These are phyloP conservation scores for Amphicarpaea edgeworthii DNA, from an alignment of 306 rosid genomes.

Conservation along the genomic window DNA sequence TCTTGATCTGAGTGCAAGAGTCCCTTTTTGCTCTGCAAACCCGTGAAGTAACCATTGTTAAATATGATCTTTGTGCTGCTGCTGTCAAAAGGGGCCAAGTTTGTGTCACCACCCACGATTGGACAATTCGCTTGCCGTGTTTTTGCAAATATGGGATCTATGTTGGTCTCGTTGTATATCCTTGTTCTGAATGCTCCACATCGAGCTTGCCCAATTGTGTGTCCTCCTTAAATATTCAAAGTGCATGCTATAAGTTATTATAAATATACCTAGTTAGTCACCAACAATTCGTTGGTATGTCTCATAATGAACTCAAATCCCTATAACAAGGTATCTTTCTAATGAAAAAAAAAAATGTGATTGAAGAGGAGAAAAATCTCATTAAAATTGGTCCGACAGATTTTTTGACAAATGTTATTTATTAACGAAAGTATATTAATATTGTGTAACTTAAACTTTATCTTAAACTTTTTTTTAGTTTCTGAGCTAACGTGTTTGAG, in stretches of 20 bases:
- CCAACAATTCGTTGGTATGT: too few relatives aligned
- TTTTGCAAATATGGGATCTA: constrained; percentile 55
- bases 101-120: constrained; percentile 55
- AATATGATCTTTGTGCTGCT: constrained; percentile 45
- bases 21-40: constrained; percentile 56
- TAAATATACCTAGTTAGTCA: too few relatives aligned
- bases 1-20: constrained; percentile 68
- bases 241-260: neutral
- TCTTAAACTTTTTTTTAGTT: too few relatives aligned
- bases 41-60: constrained; percentile 62
- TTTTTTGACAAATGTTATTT: too few relatives aligned
- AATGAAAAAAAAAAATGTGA: too few relatives aligned
- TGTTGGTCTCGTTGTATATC: constrained; percentile 65
- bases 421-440: too few relatives aligned
- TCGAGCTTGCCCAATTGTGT: constrained; percentile 67
- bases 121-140: constrained; percentile 58
- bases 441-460: too few relatives aligned
- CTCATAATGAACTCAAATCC: too few relatives aligned
- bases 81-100: constrained; percentile 55
- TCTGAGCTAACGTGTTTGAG: too few relatives aligned
- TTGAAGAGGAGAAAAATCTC: too few relatives aligned
- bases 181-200: constrained; percentile 54
- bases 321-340: too few relatives aligned
- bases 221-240: constrained; percentile 54
- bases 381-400: too few relatives aligned